Conservation (phyloP, 1,284 basidiomycete species). For the Leccinum pachyderme region DNA sequence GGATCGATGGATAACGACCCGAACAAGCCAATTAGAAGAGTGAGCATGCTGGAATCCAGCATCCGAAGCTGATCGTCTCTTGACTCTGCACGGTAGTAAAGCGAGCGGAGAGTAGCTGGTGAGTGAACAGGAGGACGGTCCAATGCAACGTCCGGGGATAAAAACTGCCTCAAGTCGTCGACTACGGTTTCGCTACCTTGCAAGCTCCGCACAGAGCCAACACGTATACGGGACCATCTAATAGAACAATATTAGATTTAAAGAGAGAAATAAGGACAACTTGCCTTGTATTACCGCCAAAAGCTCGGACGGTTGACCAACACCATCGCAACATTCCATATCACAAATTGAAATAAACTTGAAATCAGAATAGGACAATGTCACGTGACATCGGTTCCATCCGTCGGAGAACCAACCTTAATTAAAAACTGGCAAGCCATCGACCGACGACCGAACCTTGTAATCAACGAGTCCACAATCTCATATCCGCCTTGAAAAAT, state of each 20-base stretch:
- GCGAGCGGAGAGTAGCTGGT: slow-evolving; percentile 33
- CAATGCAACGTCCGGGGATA: slow-evolving; percentile 25
- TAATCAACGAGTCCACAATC: slow-evolving; percentile 4
- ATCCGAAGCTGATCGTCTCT: slow-evolving; percentile 22
- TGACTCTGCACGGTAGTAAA: slow-evolving; percentile 35
- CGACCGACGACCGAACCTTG: slow-evolving; percentile 25
- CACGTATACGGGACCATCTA: slow-evolving; percentile 7
- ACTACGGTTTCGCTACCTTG: slow-evolving; percentile 16
- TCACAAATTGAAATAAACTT: slow-evolving; percentile 28
- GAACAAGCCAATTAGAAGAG: slow-evolving; percentile 41
- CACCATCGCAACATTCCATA: slow-evolving; percentile 57
- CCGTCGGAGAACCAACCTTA: slow-evolving; percentile 31
- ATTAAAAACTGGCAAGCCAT: slow-evolving; percentile 26
- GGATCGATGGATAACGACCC: slow-evolving; percentile 41
- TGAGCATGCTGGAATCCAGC: slow-evolving; percentile 34
- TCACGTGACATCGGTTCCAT: slow-evolving; percentile 9
- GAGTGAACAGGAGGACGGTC: slow-evolving; percentile 24
- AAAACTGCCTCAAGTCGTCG: slow-evolving; percentile 24
- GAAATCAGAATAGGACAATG: neutral
- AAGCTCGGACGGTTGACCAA: slow-evolving; percentile 18
- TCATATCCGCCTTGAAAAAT: slow-evolving; percentile 76
- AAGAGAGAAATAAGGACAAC: neutral
- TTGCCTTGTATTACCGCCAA: slow-evolving; percentile 8
- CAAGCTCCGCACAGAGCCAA: neutral
- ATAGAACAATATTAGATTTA: neutral